Evolutionary conservation across 805 yeast species (phyloP), one percentile per base, ranked within the genome.

Genomic region (Jamesozyma gamospora): DNA sequence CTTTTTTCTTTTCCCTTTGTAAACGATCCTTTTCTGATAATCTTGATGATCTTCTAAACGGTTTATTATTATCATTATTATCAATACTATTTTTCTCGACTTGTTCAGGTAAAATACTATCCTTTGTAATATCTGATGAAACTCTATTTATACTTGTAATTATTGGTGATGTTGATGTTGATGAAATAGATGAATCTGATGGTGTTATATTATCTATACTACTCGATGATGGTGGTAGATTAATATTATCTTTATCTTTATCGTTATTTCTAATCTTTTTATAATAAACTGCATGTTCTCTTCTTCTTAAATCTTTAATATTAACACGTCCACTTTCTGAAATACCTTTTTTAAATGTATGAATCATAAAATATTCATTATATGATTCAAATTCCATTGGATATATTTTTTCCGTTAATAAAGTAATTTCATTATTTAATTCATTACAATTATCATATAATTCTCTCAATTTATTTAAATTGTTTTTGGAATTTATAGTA

Each of bases 361-460:
- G 41, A 8, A 61, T 44, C 1, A 50, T 18, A 41, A 47, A 58
- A 41, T 46, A 60, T 18, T 60, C 61, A 27, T 45, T 43, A 37
- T 61, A 61, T 4, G 64, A 52, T 44, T 61, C 65, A 44, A 60
- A 61, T 35, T 61, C 65, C 16, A 51, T 28, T 3, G 60, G 61
- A 17, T 41, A 35, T 3, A 59, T 40, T 1, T 35, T 32, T 10
- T 38, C 36, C 2, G 44, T 41, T 12, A 57, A 35, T 28, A 42
- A 43, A 26, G 37, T 32, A 8, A 40, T 29, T 32, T 41, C 48
- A 15, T 48, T 29, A 4, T 32, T 36, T n/a, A 50, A 12, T 28
- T 38, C 40, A 17, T 39, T 35, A 24, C 46, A 37, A 13, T 37
- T 26, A 13, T 40, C 28, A 10, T 42, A 31, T 18, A 42, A 35